Evolutionary conservation across 2,329 filamentous ascomycete species (phyloP), one percentile per base, ranked within the genome.

Genomic region (Gaeumannomyces tritici): DNA sequence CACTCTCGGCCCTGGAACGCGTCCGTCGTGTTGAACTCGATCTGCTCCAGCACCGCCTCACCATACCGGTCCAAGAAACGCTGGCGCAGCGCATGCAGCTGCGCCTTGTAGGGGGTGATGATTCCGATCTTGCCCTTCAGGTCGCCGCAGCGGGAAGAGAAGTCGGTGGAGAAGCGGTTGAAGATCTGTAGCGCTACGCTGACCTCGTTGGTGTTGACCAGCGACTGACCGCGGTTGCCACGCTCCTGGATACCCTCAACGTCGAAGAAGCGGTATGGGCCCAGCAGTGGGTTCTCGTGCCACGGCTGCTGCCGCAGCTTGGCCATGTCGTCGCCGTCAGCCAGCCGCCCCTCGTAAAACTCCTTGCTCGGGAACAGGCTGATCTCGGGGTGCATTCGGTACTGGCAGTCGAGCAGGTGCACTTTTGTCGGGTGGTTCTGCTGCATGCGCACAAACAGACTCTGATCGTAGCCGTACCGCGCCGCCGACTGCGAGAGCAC

Each of bases 21-120:
- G 76, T 99, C 95, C 0, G 95, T 99, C 0, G 95, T 99, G 74
- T 99, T 99, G 83, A 99, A 99, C 67, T 99, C 96, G 66, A 99
- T 89, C 26, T 83, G 83, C 35, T 89, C 87, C 28, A 87, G 82
- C 66, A 99, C 92, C 0, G 74, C 76, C 4, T 90, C 84, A 47
- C 93, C 92, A 70, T 89, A 98, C 56, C 80, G 81, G 18, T 82
- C 77, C 11, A 80, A 77, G 73, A 99, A 99, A 2, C 87, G 86
- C 58, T 81, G 79, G 66, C 89, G 92, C 63, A 99, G 80, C 73
- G 92, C 88, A 63, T 83, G 85, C 18, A 99, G 78, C 73, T 99
- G 95, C 26, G 91, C 92, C 73, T 98, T 99, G 76, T 99, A 99
- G 0, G 93, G 95, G 0, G 96, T 98, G 72, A 99, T 99, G 73